Conservation (phyloP, 164 flowering plant species). For the Warburgia ugandensis region DNA sequence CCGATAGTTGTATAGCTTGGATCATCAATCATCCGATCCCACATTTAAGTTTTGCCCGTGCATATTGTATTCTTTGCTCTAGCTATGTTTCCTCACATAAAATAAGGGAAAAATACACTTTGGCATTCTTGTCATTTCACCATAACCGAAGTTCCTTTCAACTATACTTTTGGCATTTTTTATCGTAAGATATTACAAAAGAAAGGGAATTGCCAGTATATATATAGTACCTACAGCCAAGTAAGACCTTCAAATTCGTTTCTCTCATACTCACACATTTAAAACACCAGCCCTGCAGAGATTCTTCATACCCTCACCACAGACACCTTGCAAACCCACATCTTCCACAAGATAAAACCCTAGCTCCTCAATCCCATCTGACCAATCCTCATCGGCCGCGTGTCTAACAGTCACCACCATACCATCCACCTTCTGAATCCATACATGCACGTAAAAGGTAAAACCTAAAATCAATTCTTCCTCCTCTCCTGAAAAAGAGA, state of each 20-base stretch:
- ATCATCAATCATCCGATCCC: too few relatives aligned
- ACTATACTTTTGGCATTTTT: not conserved
- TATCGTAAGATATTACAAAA: not conserved
- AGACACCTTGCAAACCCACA: constrained; percentile 9
- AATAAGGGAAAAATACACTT: not conserved
- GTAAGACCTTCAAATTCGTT: not conserved
- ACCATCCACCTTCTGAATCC: not conserved
- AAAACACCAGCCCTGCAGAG: constrained; percentile 8
- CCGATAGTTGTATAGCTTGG: too few relatives aligned
- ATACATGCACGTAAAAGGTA: constrained; percentile 27
- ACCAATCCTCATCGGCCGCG: constrained; percentile 23
- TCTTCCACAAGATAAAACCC: constrained; percentile 26
- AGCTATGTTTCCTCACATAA: not conserved
- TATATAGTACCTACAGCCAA: constrained; percentile 10
- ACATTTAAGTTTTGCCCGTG: too few relatives aligned
- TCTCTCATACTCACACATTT: not conserved
- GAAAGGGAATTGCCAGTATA: too few relatives aligned
- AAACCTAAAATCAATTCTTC: constrained; percentile 10
- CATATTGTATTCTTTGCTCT: too few relatives aligned
- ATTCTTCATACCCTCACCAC: not conserved
- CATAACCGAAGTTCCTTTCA: not conserved
- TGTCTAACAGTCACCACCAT: constrained; percentile 16
- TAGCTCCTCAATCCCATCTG: constrained; percentile 26
- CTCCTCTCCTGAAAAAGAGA: not conserved
- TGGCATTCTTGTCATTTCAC: not conserved